Evolutionary conservation across 73 alveolate genomes (phyloP).

Genomic region (Paramecium sexaurelia): DNA sequence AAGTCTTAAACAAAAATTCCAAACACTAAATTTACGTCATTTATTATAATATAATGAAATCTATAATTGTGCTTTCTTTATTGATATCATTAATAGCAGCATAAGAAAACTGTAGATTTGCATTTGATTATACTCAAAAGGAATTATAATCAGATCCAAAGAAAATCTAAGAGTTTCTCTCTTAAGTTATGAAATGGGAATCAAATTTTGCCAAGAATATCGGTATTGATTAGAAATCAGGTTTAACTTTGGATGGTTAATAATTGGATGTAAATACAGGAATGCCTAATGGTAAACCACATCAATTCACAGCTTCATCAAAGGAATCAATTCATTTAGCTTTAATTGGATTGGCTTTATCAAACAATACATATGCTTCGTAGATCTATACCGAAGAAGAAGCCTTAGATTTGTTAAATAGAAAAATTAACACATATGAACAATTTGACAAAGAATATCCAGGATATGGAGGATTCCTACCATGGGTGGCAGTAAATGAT

Average conservation of each 20-base stretch:
- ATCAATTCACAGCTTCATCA: constrained; percentile 51
- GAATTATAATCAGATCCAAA: constrained; percentile 35
- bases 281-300: constrained; percentile 66
- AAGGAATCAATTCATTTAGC: constrained; percentile 72
- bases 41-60: background rate
- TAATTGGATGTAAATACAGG: constrained; percentile 71
- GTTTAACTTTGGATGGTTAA: constrained; percentile 69
- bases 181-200: constrained; percentile 50
- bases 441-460: constrained; percentile 69
- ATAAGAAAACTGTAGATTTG: constrained; percentile 67
- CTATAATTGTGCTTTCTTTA: background rate
- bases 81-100: background rate
- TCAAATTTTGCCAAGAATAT: constrained; percentile 53
- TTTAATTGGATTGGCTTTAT: constrained; percentile 45
- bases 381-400: constrained; percentile 47
- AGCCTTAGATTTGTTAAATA: constrained; percentile 50
- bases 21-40: background rate
- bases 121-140: constrained; percentile 38
- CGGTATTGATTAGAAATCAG: constrained; percentile 67
- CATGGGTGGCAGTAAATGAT: constrained; percentile 48
- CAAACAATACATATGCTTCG: constrained; percentile 26
- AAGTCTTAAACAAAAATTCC: background rate
- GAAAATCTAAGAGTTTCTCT: constrained; percentile 21
- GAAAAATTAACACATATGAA: constrained; percentile 67
- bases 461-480: constrained; percentile 74